Evolutionary conservation across 768 basidiomycete genomes (phyloP), one percentile per base, ranked within the genome.

Genomic region (Trametes elegans): DNA sequence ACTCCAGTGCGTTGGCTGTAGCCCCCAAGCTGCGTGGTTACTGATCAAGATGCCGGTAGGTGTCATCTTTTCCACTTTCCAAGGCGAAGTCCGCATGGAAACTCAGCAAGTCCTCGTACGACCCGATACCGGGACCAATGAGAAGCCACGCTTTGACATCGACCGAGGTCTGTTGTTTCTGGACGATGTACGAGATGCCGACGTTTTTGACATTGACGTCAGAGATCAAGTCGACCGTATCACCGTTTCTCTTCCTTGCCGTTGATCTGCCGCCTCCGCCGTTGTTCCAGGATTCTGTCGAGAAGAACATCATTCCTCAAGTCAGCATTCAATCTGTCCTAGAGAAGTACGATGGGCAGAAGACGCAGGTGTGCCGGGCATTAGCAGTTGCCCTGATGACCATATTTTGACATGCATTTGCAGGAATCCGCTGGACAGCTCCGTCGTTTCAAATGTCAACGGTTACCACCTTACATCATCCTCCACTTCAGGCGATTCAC

Each of bases 301-400:
- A 97, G 75, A 97, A 97, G 75, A 98, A 98, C 70, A 98, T 99
- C 69, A 97, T 98, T 60, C 97, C 97, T 28, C 97, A 99, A 79
- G 92, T 97, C 57, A 88, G 88, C 41, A 85, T 99, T 53, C 84
- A 93, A 55, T 85, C 87, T 10, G 87, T 98, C 26, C 78, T 98
- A 21, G 81, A 88, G 18, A 99, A 99, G 72, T 99, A 94, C 71
- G 93, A 98, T 70, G 97, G 97, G 13, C 76, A 74, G 61, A 90
- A 88, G 3, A 90, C 94, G 14, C 93, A 95, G 78, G 93, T 88
- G 64, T 64, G 76, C 60, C 49, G 16, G 45, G 65, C 61, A 60
- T 38, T 44, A 45, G 47, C 47, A 34, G 39, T 42, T 26, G 53
- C 57, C 34, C 47, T 18, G 42, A 26, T 24, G 36, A 59, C 64